Evolutionary conservation across 2,329 filamentous ascomycete genomes (phyloP).

Genomic region (Neodidymelliopsis sp.): DNA sequence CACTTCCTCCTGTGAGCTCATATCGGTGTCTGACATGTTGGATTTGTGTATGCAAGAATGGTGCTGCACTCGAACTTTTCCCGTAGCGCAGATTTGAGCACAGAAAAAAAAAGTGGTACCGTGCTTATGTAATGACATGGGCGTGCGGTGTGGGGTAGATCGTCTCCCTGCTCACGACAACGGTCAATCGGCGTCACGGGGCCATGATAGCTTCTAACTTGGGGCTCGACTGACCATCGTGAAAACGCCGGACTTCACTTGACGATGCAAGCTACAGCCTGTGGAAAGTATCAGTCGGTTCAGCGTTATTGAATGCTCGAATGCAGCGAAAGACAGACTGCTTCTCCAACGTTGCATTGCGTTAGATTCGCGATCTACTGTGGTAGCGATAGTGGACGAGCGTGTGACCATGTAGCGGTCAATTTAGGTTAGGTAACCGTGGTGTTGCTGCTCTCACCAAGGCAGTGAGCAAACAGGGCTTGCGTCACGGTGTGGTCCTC

Average conservation of each 20-base stretch:
- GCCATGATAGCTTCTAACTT: neutral
- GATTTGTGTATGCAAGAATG: neutral
- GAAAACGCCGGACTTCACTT: too few species aligned
- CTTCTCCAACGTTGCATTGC: neutral
- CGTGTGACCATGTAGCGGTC: conserved; percentile 13
- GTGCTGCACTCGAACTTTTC: conserved; percentile 12
- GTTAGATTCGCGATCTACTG: neutral
- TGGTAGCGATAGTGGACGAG: conserved; percentile 2
- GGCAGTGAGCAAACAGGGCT: conserved; percentile 8
- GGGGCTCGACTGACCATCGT: neutral
- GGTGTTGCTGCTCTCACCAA: conserved; percentile 7
- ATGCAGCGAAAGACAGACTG: neutral
- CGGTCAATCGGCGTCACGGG: conserved; percentile 1
- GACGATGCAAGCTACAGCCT: too few species aligned
- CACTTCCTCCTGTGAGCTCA: conserved; percentile 18
- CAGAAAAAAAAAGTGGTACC: conserved; percentile 12
- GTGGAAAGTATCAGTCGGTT: too few species aligned
- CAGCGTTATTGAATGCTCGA: neutral
- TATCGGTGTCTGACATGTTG: conserved; percentile 21
- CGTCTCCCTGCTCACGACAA: conserved; percentile 1
- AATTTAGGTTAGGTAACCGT: neutral
- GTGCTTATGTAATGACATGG: conserved; percentile 12
- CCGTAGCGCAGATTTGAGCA: conserved; percentile 14
- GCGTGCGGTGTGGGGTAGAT: conserved; percentile 15
- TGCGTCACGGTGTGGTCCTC: conserved; percentile 15